Evolutionary conservation across 805 yeast species (phyloP).

Genomic region (Nakazawaea holstii): DNA sequence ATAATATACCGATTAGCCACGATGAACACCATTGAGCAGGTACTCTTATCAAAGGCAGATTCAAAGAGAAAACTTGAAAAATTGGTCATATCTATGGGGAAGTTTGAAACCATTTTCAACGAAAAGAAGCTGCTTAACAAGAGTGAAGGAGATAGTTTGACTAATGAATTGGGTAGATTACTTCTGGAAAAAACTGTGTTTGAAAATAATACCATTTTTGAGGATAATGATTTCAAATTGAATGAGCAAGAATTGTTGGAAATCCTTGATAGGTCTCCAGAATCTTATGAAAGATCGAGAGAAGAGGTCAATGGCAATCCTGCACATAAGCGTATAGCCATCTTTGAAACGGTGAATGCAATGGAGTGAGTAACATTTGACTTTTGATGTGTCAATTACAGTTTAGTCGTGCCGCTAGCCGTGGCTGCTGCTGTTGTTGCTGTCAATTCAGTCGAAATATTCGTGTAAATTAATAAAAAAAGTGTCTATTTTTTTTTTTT

Average conservation of each 20-base stretch:
- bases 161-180: constrained; percentile 34
- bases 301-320: background rate
- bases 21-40: constrained; percentile 77
- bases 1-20: constrained; percentile 74
- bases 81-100: constrained; percentile 65
- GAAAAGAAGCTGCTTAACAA: background rate
- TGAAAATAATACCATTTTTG: constrained; percentile 12
- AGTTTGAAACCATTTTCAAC: constrained; percentile 39
- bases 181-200: constrained; percentile 30
- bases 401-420: background rate
- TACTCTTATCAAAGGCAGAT: constrained; percentile 71
- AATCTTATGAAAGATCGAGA: constrained; percentile 31
- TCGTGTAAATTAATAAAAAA: background rate
- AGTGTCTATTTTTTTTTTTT: background rate
- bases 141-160: constrained; percentile 22
- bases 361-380: background rate
- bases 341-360: constrained; percentile 7
- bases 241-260: constrained; percentile 40
- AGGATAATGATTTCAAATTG: constrained; percentile 18
- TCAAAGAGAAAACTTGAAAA: constrained; percentile 76
- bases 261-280: constrained; percentile 40
- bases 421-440: background rate
- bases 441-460: too few relatives aligned
- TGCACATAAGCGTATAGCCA: constrained; percentile 2
- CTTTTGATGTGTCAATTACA: background rate